Conservation (phyloP, 1,284 basidiomycete species). For the Moesziomyces sp. region DNA sequence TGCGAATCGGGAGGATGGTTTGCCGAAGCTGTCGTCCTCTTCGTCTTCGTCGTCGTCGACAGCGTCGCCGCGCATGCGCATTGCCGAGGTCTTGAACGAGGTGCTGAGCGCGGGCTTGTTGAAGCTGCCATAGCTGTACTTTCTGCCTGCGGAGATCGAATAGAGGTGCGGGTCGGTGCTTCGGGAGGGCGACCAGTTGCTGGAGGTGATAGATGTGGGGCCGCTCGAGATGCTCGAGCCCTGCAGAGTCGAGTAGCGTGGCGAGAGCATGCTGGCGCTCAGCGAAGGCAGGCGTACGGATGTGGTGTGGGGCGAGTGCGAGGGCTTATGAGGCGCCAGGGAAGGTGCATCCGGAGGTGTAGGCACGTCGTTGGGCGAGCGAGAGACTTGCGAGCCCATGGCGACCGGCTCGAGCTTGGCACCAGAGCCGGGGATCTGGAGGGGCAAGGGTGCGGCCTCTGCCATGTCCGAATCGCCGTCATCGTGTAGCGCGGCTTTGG, state of each 20-base stretch:
- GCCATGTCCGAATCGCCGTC: slow-evolving; percentile 56
- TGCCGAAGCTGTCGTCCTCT: slow-evolving; percentile 52
- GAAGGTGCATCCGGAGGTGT: slow-evolving; percentile 61
- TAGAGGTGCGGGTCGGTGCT: slow-evolving; percentile 53
- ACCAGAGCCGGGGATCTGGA: slow-evolving; percentile 50
- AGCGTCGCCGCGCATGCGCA: slow-evolving; percentile 49
- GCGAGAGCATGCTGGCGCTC: slow-evolving; percentile 42
- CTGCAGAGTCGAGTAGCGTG: slow-evolving; percentile 37
- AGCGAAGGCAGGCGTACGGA: slow-evolving; percentile 44
- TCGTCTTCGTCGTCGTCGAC: slow-evolving; percentile 51
- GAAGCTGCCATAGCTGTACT: slow-evolving; percentile 50
- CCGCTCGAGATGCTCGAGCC: slow-evolving; percentile 54
- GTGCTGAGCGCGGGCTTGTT: slow-evolving; percentile 59
- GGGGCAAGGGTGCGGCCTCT: slow-evolving; percentile 36
- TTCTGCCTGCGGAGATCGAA: slow-evolving; percentile 48
- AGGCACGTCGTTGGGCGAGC: slow-evolving; percentile 56
- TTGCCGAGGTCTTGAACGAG: slow-evolving; percentile 59
- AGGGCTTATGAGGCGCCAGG: slow-evolving; percentile 27
- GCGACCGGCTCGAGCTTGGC: slow-evolving; percentile 25
- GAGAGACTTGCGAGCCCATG: slow-evolving; percentile 41
- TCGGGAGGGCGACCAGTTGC: slow-evolving; percentile 50
- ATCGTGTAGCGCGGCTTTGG: slow-evolving; percentile 11
- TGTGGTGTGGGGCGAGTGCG: slow-evolving; percentile 28
- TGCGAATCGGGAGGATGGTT: slow-evolving; percentile 17
- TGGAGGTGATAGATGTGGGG: slow-evolving; percentile 44